A percentile compares a stretch with the other conserved stretches of the same genome.
phyloP scores from a whole-genome alignment of 140 eudicot genomes.

The Flaveria floridana region DNA sequence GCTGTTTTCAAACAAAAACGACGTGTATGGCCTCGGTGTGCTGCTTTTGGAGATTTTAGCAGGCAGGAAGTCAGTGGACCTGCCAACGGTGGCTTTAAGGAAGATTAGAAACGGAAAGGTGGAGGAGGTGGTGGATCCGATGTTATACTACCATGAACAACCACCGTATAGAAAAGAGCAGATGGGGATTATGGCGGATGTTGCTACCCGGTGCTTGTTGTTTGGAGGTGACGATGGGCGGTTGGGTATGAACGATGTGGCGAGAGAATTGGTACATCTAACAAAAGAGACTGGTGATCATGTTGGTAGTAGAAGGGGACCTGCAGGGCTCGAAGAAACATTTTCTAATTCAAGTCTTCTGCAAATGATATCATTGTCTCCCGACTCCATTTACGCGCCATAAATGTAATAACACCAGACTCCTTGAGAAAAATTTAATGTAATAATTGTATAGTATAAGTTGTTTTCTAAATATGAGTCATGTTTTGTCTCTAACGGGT shows the following conservation, averaged over 20 bases:
- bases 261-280: conserved; percentile 63
- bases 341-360: conserved; percentile 89
- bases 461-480: conserved; percentile 10
- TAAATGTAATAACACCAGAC: conserved; percentile 26
- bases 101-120: conserved; percentile 72
- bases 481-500: conserved; percentile 3
- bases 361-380: conserved; percentile 91
- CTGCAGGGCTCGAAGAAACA: conserved; percentile 70
- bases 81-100: conserved; percentile 44
- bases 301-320: conserved; percentile 55
- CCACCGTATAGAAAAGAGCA: conserved; percentile 57
- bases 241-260: conserved; percentile 67
- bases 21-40: conserved; percentile 68
- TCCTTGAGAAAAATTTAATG: neutral
- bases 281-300: conserved; percentile 41
- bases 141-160: conserved; percentile 76
- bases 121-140: conserved; percentile 83
- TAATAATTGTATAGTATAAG: conserved; percentile 26
- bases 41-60: conserved; percentile 71
- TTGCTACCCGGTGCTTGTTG: conserved; percentile 74
- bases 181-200: conserved; percentile 71
- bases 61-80: conserved; percentile 43
- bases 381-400: conserved; percentile 76
- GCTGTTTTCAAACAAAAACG: conserved; percentile 37
- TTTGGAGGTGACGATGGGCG: conserved; percentile 66